Conservation (phyloP, 352 stramenopile species). For the Lagenidium giganteum region DNA sequence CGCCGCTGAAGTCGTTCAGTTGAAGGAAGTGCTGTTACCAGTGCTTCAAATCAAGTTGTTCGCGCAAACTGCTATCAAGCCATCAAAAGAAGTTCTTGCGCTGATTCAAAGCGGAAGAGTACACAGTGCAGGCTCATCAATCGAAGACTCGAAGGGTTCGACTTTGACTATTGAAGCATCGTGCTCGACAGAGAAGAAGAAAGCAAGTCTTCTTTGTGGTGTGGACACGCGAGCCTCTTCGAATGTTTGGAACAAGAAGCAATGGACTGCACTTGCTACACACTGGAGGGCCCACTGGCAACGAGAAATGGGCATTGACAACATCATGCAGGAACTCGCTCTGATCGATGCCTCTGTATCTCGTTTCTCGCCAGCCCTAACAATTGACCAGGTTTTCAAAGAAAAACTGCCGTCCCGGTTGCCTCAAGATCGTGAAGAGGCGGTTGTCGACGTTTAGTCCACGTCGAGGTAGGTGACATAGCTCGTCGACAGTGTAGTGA, state of each 20-base stretch:
- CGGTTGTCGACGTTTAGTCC: slow-evolving; percentile 51
- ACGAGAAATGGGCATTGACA: slow-evolving; percentile 32
- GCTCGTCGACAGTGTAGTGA: too few species aligned
- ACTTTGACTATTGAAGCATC: too few species aligned
- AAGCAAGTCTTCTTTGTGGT: too few species aligned
- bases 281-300: slow-evolving; percentile 46
- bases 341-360: slow-evolving; percentile 21
- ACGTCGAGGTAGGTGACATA: too few species aligned
- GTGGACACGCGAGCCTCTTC: slow-evolving; percentile 3
- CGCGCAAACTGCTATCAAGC: slow-evolving; percentile 24
- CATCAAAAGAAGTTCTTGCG: slow-evolving; percentile 30
- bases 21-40: slow-evolving; percentile 24
- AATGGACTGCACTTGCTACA: slow-evolving; percentile 33
- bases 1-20: slow-evolving; percentile 17
- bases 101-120: slow-evolving; percentile 18
- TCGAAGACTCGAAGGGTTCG: too few species aligned
- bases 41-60: slow-evolving; percentile 38
- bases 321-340: slow-evolving; percentile 21
- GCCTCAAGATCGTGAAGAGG: slow-evolving; percentile 45
- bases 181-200: too few species aligned
- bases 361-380: slow-evolving; percentile 22
- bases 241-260: slow-evolving; percentile 40
- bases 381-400: slow-evolving; percentile 54
- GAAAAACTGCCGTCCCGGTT: slow-evolving; percentile 49
- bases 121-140: slow-evolving; percentile 14